A percentile compares a stretch with the other conserved stretches of the same genome.
These are phyloP conservation scores for Tricholoma sp. DNA, from an alignment of 768 basidiomycete genomes.

Conservation along the genomic window DNA sequence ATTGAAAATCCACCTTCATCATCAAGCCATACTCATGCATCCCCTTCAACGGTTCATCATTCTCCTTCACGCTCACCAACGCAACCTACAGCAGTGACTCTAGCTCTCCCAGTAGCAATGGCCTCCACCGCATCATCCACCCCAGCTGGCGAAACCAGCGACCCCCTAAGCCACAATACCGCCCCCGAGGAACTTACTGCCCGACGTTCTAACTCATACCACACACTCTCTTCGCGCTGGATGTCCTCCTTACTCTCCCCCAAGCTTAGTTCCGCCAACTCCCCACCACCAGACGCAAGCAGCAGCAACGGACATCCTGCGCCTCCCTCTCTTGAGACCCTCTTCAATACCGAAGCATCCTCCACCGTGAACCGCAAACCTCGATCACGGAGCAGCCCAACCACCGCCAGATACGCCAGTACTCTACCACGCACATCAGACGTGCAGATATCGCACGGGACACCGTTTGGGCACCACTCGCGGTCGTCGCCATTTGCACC, in stretches of 20 bases:
- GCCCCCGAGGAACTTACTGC: not conserved
- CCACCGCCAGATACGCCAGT: not conserved
- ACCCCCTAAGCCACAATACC: slow-evolving; percentile 4
- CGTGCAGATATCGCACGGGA: slow-evolving; percentile 33
- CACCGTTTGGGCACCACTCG: slow-evolving; percentile 41
- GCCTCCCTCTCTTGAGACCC: slow-evolving; percentile 10
- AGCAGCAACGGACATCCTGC: slow-evolving; percentile 1
- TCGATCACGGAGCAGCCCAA: slow-evolving; percentile 6
- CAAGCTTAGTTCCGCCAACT: slow-evolving; percentile 1
- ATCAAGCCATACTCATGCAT: slow-evolving; percentile 6
- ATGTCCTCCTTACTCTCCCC: slow-evolving; percentile 40
- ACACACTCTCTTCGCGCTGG: slow-evolving; percentile 43
- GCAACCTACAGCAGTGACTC: slow-evolving; percentile 12
- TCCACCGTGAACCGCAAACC: not conserved
- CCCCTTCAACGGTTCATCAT: slow-evolving; percentile 20
- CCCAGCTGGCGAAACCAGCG: slow-evolving; percentile 4
- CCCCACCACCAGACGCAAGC: slow-evolving; percentile 1
- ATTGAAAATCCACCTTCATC: not conserved
- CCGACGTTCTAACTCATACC: slow-evolving; percentile 26
- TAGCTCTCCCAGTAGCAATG: slow-evolving; percentile 15
- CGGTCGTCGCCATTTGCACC: slow-evolving; percentile 37
- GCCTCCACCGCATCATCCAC: slow-evolving; percentile 18
- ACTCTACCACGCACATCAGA: slow-evolving; percentile 8
- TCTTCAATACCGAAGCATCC: slow-evolving; percentile 11
- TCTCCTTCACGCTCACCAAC: slow-evolving; percentile 24